phyloP scores from a whole-genome alignment of 305 asterid genomes.

The Fraxinus nigra region DNA sequence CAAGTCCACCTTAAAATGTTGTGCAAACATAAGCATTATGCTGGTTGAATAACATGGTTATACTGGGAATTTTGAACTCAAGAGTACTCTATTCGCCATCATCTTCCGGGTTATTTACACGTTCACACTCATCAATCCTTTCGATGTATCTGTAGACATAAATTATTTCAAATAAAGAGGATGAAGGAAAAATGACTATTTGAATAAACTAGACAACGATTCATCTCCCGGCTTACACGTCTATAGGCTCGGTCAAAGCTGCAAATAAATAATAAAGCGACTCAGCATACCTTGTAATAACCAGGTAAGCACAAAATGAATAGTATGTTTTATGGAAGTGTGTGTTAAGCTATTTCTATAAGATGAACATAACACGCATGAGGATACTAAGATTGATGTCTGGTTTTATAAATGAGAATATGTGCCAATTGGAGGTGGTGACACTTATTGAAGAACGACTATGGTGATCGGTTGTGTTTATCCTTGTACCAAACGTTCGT shows the following conservation, averaged over 20 bases:
- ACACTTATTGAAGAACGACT: neutral
- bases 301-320: neutral
- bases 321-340: neutral
- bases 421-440: neutral
- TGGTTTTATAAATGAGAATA: neutral
- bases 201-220: neutral
- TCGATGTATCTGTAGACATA: constrained; percentile 35
- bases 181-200: neutral
- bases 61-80: neutral
- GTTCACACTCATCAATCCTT: constrained; percentile 55
- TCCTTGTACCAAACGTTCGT: neutral
- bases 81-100: constrained; percentile 25
- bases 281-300: neutral
- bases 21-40: neutral
- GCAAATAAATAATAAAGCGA: constrained; percentile 17
- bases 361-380: neutral
- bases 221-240: constrained; percentile 21
- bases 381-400: neutral
- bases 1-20: neutral
- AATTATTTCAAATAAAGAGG: neutral
- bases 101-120: constrained; percentile 47
- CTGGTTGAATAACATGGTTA: neutral
- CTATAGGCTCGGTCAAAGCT: constrained; percentile 32
- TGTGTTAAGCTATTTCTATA: neutral
- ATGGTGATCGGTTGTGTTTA: neutral